Evolutionary conservation across 177 flowering plant genomes (phyloP).

Genomic region (Vitis hybrid): DNA sequence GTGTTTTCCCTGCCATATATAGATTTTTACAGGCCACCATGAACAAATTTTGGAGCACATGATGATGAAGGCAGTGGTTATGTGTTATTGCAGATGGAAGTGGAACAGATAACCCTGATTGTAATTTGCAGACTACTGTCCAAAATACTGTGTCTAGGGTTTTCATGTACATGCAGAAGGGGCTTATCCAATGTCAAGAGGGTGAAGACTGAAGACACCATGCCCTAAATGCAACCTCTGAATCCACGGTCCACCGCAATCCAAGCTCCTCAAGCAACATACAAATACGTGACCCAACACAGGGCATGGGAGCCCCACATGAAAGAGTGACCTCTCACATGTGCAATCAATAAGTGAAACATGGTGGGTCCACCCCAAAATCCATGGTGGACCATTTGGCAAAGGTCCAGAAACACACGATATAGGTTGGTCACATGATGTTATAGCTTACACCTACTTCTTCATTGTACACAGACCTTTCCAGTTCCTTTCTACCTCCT

Average conservation of each 20-base stretch:
- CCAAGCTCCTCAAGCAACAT: slow-evolving; percentile 3
- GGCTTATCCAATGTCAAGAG: too few species aligned
- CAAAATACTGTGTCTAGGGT: too few species aligned
- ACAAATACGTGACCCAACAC: slow-evolving; percentile 19
- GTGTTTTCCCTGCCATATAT: too few species aligned
- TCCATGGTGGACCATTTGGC: slow-evolving; percentile 14
- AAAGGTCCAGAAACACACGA: not conserved
- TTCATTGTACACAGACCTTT: slow-evolving; percentile 6
- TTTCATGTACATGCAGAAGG: too few species aligned
- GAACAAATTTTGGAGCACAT: not conserved
- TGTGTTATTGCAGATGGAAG: not conserved
- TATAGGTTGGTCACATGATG: not conserved
- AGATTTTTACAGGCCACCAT: too few species aligned
- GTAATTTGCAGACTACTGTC: not conserved
- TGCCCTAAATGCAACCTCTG: too few species aligned
- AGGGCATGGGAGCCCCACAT: slow-evolving; percentile 45
- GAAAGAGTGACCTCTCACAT: slow-evolving; percentile 27
- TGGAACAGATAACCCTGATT: not conserved
- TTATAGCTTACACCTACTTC: slow-evolving; percentile 14
- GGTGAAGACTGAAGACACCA: too few species aligned
- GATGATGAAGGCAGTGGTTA: not conserved
- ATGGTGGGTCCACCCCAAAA: slow-evolving; percentile 29
- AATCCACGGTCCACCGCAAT: slow-evolving; percentile 15
- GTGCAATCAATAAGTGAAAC: slow-evolving; percentile 32
- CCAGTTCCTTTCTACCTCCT: not conserved